Evolutionary conservation across 371 early-diverging fungal genomes (phyloP).

Genomic region (Mortierella sp.): DNA sequence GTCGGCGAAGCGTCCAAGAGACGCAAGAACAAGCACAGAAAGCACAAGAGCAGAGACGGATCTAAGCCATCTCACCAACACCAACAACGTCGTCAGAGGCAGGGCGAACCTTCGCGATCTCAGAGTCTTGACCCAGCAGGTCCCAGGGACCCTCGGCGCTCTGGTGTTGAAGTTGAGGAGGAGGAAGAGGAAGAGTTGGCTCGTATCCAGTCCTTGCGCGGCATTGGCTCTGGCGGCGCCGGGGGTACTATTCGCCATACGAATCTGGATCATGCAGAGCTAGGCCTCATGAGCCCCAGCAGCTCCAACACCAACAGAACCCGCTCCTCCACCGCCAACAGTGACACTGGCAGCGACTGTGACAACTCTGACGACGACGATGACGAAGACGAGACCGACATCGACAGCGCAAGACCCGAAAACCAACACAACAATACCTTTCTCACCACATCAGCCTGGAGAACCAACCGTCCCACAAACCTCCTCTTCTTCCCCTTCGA

Average conservation of each 20-base stretch:
- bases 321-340: neutral
- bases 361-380: conserved; percentile 1
- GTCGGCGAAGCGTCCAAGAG: conserved; percentile 22
- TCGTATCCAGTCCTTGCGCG: neutral
- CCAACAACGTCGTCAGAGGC: neutral
- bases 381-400: conserved; percentile 12
- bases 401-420: neutral
- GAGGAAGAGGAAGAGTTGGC: neutral
- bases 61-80: neutral
- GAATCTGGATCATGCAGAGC: neutral
- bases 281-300: neutral
- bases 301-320: too few relatives aligned
- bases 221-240: neutral
- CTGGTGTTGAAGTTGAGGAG: neutral
- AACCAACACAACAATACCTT: too few relatives aligned
- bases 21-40: neutral
- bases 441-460: too few relatives aligned
- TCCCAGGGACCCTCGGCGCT: neutral
- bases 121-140: neutral
- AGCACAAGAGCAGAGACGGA: neutral
- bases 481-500: neutral
- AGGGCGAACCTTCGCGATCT: neutral
- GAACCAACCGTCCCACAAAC: neutral
- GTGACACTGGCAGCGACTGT: neutral
- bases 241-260: neutral